phyloP scores from a whole-genome alignment of 108 stramenopile genomes.

The Mayamaea pseudoterrestris region DNA sequence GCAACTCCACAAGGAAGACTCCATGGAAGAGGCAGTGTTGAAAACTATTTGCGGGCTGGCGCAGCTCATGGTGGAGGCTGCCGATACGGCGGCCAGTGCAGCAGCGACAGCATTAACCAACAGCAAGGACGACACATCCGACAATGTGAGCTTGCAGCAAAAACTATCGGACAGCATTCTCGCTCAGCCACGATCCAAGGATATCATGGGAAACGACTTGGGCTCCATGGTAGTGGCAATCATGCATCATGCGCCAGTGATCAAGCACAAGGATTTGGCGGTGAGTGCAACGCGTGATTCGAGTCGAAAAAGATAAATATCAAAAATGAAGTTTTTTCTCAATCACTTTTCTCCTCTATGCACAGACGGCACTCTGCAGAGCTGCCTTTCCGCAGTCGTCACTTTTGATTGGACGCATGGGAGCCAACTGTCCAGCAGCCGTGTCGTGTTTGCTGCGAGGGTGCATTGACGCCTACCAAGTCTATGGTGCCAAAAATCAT shows the following conservation, averaged over 20 bases:
- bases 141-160: constrained; percentile 1
- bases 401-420: constrained; percentile 38
- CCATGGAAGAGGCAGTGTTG: constrained; percentile 28
- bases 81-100: too few relatives aligned
- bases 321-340: neutral
- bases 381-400: constrained; percentile 44
- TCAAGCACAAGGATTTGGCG: constrained; percentile 56
- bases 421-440: constrained; percentile 53
- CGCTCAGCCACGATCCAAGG: constrained; percentile 4
- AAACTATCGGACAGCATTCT: constrained; percentile 27
- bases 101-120: too few relatives aligned
- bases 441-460: constrained; percentile 43
- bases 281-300: constrained; percentile 19
- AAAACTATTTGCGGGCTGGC: constrained; percentile 33
- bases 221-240: constrained; percentile 35
- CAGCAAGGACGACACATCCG: neutral
- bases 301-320: constrained; percentile 1
- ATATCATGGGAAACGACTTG: constrained; percentile 23
- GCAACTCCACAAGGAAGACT: constrained; percentile 26
- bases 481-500: constrained; percentile 8
- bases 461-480: constrained; percentile 43
- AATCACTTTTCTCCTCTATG: constrained; percentile 1
- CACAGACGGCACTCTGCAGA: constrained; percentile 49
- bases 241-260: constrained; percentile 50
- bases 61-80: constrained; percentile 20